These are phyloP conservation scores for Camelina hispida DNA, from an alignment of 345 rosid species.

Conservation along the genomic window DNA sequence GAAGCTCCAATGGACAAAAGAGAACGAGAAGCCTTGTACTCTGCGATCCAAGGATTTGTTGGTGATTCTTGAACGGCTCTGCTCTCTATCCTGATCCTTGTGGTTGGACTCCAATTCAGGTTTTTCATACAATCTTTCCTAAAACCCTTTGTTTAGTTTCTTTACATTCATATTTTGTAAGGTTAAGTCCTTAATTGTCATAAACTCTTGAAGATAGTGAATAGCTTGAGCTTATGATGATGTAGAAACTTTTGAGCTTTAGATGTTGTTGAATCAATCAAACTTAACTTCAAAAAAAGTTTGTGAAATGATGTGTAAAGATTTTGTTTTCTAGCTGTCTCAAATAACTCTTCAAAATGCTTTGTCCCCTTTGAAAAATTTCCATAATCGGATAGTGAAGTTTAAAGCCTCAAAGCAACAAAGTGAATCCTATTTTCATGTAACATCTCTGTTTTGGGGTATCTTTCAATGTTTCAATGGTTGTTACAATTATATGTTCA, in stretches of 20 bases:
- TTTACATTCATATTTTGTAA: not conserved
- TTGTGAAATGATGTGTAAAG: slow-evolving; percentile 24
- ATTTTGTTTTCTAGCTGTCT: slow-evolving; percentile 41
- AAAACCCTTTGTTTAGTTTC: not conserved
- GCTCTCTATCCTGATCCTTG: slow-evolving; percentile 98
- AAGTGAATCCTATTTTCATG: slow-evolving; percentile 41
- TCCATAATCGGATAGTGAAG: slow-evolving; percentile 39
- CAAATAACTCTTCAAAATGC: slow-evolving; percentile 32
- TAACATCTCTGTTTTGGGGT: slow-evolving; percentile 31
- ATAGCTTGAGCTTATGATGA: not conserved
- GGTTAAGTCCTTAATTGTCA: not conserved
- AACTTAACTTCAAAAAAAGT: slow-evolving; percentile 13
- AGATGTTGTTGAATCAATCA: slow-evolving; percentile 24
- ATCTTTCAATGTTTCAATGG: slow-evolving; percentile 37
- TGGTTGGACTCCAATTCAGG: slow-evolving; percentile 99
- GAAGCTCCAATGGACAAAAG: slow-evolving; percentile 73
- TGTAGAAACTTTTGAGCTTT: not conserved
- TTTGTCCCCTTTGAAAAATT: slow-evolving; percentile 34
- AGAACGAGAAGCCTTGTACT: slow-evolving; percentile 74
- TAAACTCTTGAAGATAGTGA: slow-evolving; percentile 28
- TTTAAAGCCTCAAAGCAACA: slow-evolving; percentile 35
- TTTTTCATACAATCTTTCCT: slow-evolving; percentile 31
- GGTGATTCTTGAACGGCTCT: slow-evolving; percentile 92
- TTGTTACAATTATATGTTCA: slow-evolving; percentile 33
- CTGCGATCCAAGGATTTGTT: slow-evolving; percentile 81